phyloP scores from a whole-genome alignment of 139 green algal species.

The Mychonastes homosphaera region DNA sequence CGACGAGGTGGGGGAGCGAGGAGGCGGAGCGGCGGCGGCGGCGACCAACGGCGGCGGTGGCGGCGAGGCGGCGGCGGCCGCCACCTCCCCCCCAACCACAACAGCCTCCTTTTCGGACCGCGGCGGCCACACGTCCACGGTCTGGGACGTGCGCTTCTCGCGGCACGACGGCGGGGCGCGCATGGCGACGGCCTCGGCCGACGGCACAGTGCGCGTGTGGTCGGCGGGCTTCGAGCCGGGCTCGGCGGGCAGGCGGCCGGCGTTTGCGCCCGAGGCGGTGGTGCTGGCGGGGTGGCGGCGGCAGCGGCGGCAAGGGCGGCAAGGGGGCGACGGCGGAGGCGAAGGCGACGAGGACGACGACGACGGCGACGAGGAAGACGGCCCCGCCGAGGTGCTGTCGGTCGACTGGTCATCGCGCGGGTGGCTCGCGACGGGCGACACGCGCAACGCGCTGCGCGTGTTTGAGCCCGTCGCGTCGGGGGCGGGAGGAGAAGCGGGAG shows the following conservation, averaged over 20 bases:
- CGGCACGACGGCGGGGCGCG: constrained; percentile 30
- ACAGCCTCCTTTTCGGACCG: neutral
- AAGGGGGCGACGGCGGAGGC: constrained; percentile 56
- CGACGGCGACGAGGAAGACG: neutral
- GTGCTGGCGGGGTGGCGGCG: constrained; percentile 58
- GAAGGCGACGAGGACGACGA: neutral
- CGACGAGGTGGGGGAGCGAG: no score
- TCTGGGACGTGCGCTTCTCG: constrained; percentile 73
- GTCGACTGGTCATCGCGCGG: no score
- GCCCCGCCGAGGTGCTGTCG: neutral
- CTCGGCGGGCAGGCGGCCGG: constrained; percentile 13
- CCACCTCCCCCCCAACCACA: neutral
- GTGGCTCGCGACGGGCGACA: no score
- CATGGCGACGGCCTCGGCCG: constrained; percentile 78
- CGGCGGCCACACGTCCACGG: constrained; percentile 67
- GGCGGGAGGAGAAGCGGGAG: neutral
- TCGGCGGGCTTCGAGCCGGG: no score
- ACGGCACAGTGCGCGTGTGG: constrained; percentile 53
- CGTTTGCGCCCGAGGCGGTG: constrained; percentile 31
- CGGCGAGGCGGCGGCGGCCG: neutral
- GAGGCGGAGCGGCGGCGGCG: neutral
- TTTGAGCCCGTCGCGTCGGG: neutral
- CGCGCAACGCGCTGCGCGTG: no score
- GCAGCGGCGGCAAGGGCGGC: constrained; percentile 63
- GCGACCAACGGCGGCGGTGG: neutral